phyloP scores from a whole-genome alignment of 352 stramenopile genomes.

The Heterotrichella gracilis region DNA sequence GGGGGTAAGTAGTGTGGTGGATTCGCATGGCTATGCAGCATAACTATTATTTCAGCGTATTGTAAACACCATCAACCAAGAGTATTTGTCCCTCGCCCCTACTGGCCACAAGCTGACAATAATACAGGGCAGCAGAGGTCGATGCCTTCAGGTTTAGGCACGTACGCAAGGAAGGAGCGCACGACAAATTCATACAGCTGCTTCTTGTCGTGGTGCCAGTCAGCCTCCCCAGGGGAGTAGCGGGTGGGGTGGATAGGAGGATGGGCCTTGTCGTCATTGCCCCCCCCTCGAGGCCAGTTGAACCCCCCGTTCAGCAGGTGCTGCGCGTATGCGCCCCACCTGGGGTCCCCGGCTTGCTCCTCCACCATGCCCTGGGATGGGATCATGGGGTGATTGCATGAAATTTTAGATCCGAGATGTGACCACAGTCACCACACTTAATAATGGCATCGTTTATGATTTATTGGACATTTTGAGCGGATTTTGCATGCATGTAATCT shows the following conservation, averaged over 20 bases:
- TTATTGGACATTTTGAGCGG: too few relatives aligned
- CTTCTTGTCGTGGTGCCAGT: constrained; percentile 36
- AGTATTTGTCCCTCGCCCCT: too few relatives aligned
- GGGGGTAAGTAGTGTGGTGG: too few relatives aligned
- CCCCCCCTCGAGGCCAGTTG: constrained; percentile 42
- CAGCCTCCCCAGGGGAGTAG: constrained; percentile 31
- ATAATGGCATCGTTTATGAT: too few relatives aligned
- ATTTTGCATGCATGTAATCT: too few relatives aligned
- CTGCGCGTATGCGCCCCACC: constrained; percentile 39
- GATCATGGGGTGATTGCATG: too few relatives aligned
- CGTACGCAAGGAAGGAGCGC: constrained; percentile 90
- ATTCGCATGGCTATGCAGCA: too few relatives aligned
- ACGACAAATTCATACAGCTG: constrained; percentile 82
- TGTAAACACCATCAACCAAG: too few relatives aligned
- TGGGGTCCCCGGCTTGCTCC: constrained; percentile 31
- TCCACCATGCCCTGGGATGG: constrained; percentile 33
- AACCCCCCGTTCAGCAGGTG: constrained; percentile 34
- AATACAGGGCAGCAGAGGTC: constrained; percentile 29
- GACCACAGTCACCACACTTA: too few relatives aligned
- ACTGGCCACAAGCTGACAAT: too few relatives aligned
- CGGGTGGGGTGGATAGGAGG: constrained; percentile 94
- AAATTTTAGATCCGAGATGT: too few relatives aligned
- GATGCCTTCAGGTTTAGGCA: constrained; percentile 67
- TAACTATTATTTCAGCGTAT: too few relatives aligned
- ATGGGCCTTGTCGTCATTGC: constrained; percentile 75